Conservation (phyloP, 495 filamentous ascomycete species). For the Penicillium alfredii region DNA sequence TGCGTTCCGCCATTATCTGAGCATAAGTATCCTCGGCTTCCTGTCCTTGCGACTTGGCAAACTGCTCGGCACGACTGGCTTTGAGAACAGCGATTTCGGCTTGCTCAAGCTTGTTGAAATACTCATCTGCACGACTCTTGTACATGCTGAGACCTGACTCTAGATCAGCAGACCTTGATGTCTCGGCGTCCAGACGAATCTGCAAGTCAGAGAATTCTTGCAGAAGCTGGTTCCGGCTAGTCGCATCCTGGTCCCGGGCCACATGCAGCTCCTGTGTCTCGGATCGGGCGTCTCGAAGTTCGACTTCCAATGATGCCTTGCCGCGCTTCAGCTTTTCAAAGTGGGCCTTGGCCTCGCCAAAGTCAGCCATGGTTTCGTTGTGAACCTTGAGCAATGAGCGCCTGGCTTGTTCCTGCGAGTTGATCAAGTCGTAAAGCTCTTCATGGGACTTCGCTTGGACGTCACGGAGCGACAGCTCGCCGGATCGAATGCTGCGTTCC, state of each 20-base stretch:
- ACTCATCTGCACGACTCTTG: conserved; percentile 91
- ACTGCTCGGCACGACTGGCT: conserved; percentile 85
- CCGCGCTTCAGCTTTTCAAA: conserved; percentile 80
- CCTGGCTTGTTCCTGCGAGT: conserved; percentile 86
- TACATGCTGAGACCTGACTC: conserved; percentile 79
- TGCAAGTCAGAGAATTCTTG: conserved; percentile 93
- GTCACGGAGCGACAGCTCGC: conserved; percentile 86
- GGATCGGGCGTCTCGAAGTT: conserved; percentile 75
- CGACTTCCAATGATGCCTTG: conserved; percentile 75
- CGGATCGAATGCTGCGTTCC: conserved; percentile 78
- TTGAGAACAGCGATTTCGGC: conserved; percentile 94
- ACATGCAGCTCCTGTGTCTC: conserved; percentile 75
- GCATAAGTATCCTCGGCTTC: conserved; percentile 91
- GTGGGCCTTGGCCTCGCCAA: conserved; percentile 76
- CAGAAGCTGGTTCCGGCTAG: conserved; percentile 78
- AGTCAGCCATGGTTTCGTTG: conserved; percentile 76
- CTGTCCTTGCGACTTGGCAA: conserved; percentile 78
- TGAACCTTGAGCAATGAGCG: conserved; percentile 75
- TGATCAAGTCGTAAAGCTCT: conserved; percentile 89
- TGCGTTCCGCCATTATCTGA: conserved; percentile 84
- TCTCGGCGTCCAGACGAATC: conserved; percentile 85
- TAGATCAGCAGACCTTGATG: conserved; percentile 77
- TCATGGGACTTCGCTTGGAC: conserved; percentile 92
- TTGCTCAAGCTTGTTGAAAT: conserved; percentile 96
- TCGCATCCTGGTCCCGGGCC: conserved; percentile 75